phyloP scores from a whole-genome alignment of 2,329 filamentous ascomycete genomes.

The Chaetomium sp. region DNA sequence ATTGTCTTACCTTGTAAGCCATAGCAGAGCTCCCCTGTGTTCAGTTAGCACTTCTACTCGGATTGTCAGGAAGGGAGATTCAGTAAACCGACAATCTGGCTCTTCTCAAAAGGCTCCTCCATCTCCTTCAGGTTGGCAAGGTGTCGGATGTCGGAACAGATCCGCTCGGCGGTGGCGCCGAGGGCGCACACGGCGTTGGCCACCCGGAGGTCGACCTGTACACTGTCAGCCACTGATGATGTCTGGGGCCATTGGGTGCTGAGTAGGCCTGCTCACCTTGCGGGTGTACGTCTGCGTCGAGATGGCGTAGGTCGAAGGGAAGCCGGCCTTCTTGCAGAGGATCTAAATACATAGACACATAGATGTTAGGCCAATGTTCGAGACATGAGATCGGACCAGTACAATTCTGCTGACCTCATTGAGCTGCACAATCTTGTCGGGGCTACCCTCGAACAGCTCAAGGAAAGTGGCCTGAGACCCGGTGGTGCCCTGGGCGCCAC shows the following conservation, averaged over 20 bases:
- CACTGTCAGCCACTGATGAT: conserved; percentile 44
- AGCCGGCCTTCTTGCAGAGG: conserved; percentile 50
- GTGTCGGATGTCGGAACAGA: conserved; percentile 67
- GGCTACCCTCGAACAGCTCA: conserved; percentile 52
- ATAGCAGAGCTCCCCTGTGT: conserved; percentile 22
- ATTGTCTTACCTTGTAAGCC: conserved; percentile 36
- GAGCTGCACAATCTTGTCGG: conserved; percentile 44
- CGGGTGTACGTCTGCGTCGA: conserved; percentile 53
- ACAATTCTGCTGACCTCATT: conserved; percentile 36
- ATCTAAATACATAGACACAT: conserved; percentile 8
- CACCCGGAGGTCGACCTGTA: conserved; percentile 65
- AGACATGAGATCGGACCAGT: background rate
- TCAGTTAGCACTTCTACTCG: background rate
- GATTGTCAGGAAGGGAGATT: background rate
- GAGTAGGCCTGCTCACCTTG: conserved; percentile 11
- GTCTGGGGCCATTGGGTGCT: background rate
- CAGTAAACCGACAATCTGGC: conserved; percentile 54
- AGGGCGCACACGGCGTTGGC: conserved; percentile 74
- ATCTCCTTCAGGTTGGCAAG: conserved; percentile 73
- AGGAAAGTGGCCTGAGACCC: conserved; percentile 75
- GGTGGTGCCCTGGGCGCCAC: conserved; percentile 63
- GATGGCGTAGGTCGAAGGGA: conserved; percentile 51
- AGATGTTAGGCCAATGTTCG: background rate
- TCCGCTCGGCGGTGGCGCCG: conserved; percentile 70
- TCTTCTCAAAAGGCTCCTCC: conserved; percentile 75